Evolutionary conservation across 305 asterid genomes (phyloP), one percentile per base, ranked within the genome.

Genomic region (Fraxinus ornus): DNA sequence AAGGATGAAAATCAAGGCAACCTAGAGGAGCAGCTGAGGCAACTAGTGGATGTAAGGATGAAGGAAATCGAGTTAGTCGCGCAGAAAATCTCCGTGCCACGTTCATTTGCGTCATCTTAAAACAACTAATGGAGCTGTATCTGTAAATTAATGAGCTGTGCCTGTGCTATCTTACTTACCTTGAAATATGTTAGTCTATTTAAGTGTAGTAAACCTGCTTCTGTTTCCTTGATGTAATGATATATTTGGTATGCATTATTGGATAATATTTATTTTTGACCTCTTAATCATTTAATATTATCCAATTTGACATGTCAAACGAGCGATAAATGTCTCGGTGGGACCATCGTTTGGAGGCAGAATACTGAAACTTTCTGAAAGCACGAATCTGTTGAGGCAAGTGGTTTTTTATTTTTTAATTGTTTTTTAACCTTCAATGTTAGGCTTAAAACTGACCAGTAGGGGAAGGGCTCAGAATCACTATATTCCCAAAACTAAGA

Each of bases 31-130:
- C 93, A 85, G 83, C 85, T 94, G 81, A 85, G 70, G 79, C 88
- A 87, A 82, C 89, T 95, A 17, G 97, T 94, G 66, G 97, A 92
- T 44, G 91, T 86, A 85, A 91, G 97, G 89, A 89, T 94, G 89
- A 82, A 92, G 62, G 89, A 92, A 83, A 91, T 95, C 39, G 87
- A 85, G 85, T 68, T 82, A 2, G 90, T 92, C 57, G 95, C 93
- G 5, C 91, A 88, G 85, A 94, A 93, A 90, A 88, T 89, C 30
- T 79, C 88, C 7, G 73, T 19, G 80, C 28, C n/a, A 66, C 81
- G 44, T 36, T 57, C 26, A 3, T 83, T 12, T 12, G 76, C 10
- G 21, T 36, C 71, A 21, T 74, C 71, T 62, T 37, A 30, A 19
- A 81, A 41, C 62, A 57, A 22, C 39, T 68, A 30, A 26, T 9